phyloP scores from a whole-genome alignment of 768 basidiomycete genomes.

The Boletus reticulatus region DNA sequence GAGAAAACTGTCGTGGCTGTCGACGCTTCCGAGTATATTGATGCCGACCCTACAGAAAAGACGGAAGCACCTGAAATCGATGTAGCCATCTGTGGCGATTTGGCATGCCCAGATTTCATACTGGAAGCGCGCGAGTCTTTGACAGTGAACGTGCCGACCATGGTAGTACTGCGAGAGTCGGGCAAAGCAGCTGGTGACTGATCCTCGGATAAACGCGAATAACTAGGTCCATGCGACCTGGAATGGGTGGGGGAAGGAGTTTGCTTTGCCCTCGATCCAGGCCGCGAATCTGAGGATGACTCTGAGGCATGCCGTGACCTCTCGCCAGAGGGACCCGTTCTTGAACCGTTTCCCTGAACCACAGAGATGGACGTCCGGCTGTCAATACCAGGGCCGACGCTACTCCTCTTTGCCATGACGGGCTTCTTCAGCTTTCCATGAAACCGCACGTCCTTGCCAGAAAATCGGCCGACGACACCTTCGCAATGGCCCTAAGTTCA shows the following conservation, averaged over 20 bases:
- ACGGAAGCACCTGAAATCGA: slow-evolving; percentile 29
- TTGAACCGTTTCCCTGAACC: slow-evolving; percentile 6
- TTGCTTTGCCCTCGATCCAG: slow-evolving; percentile 16
- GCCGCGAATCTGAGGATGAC: slow-evolving; percentile 17
- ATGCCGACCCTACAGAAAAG: slow-evolving; percentile 26
- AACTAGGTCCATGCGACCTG: slow-evolving; percentile 14
- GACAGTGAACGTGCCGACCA: neutral
- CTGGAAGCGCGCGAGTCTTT: neutral
- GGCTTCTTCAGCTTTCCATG: slow-evolving; percentile 76
- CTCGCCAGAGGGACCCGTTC: neutral
- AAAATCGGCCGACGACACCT: slow-evolving; percentile 79
- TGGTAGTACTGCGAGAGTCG: slow-evolving; percentile 4
- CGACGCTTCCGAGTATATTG: slow-evolving; percentile 27
- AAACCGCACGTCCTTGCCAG: slow-evolving; percentile 61
- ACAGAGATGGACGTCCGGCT: slow-evolving; percentile 20
- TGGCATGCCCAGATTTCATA: slow-evolving; percentile 15
- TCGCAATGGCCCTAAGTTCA: slow-evolving; percentile 74
- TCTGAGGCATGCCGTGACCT: slow-evolving; percentile 9
- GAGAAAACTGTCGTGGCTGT: slow-evolving; percentile 23
- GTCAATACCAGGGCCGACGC: slow-evolving; percentile 7
- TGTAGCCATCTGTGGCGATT: slow-evolving; percentile 16
- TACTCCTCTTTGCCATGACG: slow-evolving; percentile 65
- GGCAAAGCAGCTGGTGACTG: neutral
- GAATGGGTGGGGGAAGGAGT: slow-evolving; percentile 16
- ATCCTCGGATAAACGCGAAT: slow-evolving; percentile 17